phyloP scores from a whole-genome alignment of 306 rosid genomes.

The Gastrolobium villosum region DNA sequence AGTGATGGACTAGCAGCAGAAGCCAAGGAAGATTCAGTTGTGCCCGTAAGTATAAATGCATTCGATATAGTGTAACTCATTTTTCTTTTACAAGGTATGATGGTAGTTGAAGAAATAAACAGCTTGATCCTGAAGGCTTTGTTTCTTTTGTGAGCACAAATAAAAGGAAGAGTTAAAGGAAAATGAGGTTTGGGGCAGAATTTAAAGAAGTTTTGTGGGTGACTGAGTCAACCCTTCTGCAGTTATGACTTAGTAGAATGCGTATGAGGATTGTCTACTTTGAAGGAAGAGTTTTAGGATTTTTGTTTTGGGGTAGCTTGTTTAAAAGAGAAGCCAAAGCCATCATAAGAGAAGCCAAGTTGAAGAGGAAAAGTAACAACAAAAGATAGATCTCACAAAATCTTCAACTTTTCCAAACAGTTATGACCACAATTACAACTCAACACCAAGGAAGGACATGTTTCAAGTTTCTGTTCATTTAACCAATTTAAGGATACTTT shows the following conservation, averaged over 20 bases:
- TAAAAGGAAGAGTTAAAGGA: slow-evolving; percentile 54
- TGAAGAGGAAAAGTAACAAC: slow-evolving; percentile 72
- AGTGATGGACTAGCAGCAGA: slow-evolving; percentile 48
- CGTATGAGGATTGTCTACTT: slow-evolving; percentile 88
- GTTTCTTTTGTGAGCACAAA: slow-evolving; percentile 49
- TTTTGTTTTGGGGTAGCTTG: slow-evolving; percentile 58
- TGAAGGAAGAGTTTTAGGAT: slow-evolving; percentile 66
- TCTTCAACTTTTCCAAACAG: slow-evolving; percentile 79
- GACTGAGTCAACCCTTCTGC: slow-evolving; percentile 81
- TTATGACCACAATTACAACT: slow-evolving; percentile 62
- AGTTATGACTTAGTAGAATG: slow-evolving; percentile 56
- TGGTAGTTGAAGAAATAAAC: slow-evolving; percentile 55
- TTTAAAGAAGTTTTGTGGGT: slow-evolving; percentile 74
- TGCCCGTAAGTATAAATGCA: slow-evolving; percentile 74
- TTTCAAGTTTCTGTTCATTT: slow-evolving; percentile 42
- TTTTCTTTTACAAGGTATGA: slow-evolving; percentile 50
- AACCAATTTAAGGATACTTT: slow-evolving; percentile 56
- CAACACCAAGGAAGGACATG: slow-evolving; percentile 60
- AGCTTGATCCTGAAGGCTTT: slow-evolving; percentile 44
- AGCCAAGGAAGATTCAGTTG: slow-evolving; percentile 55
- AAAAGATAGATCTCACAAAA: slow-evolving; percentile 79
- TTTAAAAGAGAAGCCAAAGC: slow-evolving; percentile 61
- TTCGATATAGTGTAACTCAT: slow-evolving; percentile 75
- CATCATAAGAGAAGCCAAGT: slow-evolving; percentile 70
- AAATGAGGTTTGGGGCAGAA: slow-evolving; percentile 61